Evolutionary conservation across 2,329 filamentous ascomycete genomes (phyloP), one percentile per base, ranked within the genome.

Genomic region (Venturia asperata): DNA sequence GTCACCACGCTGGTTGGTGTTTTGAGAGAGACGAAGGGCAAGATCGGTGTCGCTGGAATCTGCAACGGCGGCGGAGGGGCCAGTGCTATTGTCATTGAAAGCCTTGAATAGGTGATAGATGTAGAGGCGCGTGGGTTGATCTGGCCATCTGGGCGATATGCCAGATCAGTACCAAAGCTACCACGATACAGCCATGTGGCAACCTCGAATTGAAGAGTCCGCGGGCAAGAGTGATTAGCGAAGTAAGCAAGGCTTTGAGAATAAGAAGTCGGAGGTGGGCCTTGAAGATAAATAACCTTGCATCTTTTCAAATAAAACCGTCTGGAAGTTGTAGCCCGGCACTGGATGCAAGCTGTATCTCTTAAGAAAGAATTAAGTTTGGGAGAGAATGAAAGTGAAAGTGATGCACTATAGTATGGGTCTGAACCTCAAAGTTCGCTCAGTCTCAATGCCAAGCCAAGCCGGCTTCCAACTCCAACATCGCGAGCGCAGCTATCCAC

Each of bases 1-100:
- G 84, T 96, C 71, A 89, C 92, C 61, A 99, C 94, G 19, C 79
- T 99, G 70, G 85, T 95, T 64, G 89, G 91, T 68, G 93, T 97
- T 43, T 81, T 99, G 73, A 89, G 85, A 77, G 88, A 94, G 77
- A 94, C 92, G 83, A 90, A 91, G 77, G 92, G 87, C 73, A 97
- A 95, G 87, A 87, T 97, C 76, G 94, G 94, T 66, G 90, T 87
- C 73, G 93, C 90, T 47, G 94, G 91, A 73, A 97, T 99, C 75
- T 99, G 94, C 86, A 99, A 99, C 78, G 94, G 94, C 70, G 94
- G 94, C 66, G 94, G 94, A 72, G 94, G 94, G 76, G 94, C 94
- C 67, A 96, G 91, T 72, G 94, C 94, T 66, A 81, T 99, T 70
- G 91, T 99, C 68, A 86, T 99, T 72, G 94, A 99, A 39, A 65